Evolutionary conservation across 805 yeast species (phyloP), one percentile per base, ranked within the genome.

Genomic region (Pichia cabralensis): DNA sequence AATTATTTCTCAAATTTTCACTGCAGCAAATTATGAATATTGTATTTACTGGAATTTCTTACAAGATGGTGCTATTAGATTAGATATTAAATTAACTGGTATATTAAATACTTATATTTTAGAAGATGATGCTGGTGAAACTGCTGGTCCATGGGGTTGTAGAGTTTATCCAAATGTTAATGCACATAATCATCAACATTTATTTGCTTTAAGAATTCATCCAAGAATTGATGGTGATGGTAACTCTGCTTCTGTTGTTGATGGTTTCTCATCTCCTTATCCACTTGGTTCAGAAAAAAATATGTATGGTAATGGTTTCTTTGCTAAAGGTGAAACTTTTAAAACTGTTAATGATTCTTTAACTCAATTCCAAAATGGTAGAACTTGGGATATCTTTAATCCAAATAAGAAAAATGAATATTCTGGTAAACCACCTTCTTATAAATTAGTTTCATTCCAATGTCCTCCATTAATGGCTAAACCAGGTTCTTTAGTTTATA

Each of bases 181-280:
- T 50, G 94, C 94, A 27, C 89, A 81, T 62, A 80, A 81, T 59
- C 94, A 81, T 61, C 94, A 82, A 67, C 92, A 81, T 62, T 60
- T 81, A 62, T 81, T 81, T 58, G 71, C 84, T 14, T 65, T 81
- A 46, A 71, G 94, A 65, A 55, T 81, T 45, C 82, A 82, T 53
- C 89, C 94, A 46, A 71, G 85, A 66, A 62, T 81, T 42, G 92
- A 81, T 46, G 92, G 92, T 50, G 81, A 76, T 43, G 74, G 74
- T 46, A 82, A 81, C 64, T 76, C 88, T 34, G 80, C 76, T 36
- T 80, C 80, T 26, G 67, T 66, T 39, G 64, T 72, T 26, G 89
- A 81, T 52, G 86, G 81, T 34, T 56, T 60, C 30, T 59, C 77
- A 3, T 69, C 79, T 29, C 75, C 76, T 26, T 57, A 53, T 42